Evolutionary conservation across 768 basidiomycete genomes (phyloP), one percentile per base, ranked within the genome.

Genomic region (Sutorius australiensis): DNA sequence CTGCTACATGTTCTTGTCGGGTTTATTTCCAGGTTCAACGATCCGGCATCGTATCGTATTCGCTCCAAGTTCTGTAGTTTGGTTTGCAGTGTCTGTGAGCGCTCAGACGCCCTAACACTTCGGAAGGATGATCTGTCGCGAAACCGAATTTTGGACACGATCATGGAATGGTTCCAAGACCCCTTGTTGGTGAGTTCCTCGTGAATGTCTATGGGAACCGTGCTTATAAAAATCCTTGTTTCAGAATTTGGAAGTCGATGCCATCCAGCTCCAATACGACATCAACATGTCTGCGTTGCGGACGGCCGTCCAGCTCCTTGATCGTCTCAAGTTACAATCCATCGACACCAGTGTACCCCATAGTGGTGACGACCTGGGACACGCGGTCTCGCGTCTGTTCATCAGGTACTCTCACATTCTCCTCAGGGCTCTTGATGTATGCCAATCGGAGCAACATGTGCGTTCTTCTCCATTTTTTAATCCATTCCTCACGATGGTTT

Each of bases 91-190:
- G 77, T 87, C 14, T 83, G 87, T 60, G 77, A 78, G 37, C 81
- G 84, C 21, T 73, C 77, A 4, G 86, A 87, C 50, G 74, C 77
- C 7, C 66, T 91, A 19, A 77, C 78, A 21, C 66, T 87, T 57
- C 84, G 84, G 14, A 89, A 85, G 66, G 87, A 89, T 60, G 81
- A 76, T 55, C 68, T 72, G 49, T 75, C 82, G 13, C 81, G 90
- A 12, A 87, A 90, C 65, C 75, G 77, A 34, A 80, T 92, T 36
- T 74, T 92, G 24, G 89, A 94, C 54, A 77, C 80, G 31, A 73
- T 95, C n/a, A 75, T 86, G 64, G 83, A 87, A 40, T 95, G 92
- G 92, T 81, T 89, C 38, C 76, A 79, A 55, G 77, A 81, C 47
- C 73, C 78, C 8, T 52, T 72, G 14, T 58, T 63, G 53, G 89